Percentiles rank a stretch among this genome's conserved stretches.
These are phyloP conservation scores for Naganishia sp. DNA, from an alignment of 1,284 basidiomycete species.

Conservation along the genomic window DNA sequence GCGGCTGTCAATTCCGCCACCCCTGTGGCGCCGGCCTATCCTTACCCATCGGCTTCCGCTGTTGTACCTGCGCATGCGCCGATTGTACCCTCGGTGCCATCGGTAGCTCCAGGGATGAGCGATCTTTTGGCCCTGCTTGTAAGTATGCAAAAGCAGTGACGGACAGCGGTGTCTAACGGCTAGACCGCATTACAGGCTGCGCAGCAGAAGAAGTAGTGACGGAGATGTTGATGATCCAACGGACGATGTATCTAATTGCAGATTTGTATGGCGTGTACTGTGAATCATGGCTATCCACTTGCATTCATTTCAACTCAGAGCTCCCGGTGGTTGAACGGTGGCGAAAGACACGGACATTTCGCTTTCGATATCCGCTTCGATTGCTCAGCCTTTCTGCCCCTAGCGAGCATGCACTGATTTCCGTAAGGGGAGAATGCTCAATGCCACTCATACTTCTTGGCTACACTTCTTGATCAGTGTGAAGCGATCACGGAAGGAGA, in stretches of 20 bases:
- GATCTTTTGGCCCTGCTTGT: slow-evolving; percentile 44
- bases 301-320: no score
- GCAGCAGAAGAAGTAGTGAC: slow-evolving; percentile 25
- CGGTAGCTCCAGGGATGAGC: slow-evolving; percentile 37
- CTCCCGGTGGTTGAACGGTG: background rate
- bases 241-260: no score
- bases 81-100: slow-evolving; percentile 55
- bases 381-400: background rate
- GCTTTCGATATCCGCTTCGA: background rate
- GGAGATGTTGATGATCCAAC: no score
- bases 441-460: background rate
- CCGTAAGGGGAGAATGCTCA: no score
- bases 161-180: background rate
- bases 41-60: slow-evolving; percentile 26
- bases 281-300: no score
- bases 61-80: slow-evolving; percentile 52
- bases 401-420: background rate
- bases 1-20: slow-evolving; percentile 12
- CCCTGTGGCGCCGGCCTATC: slow-evolving; percentile 1
- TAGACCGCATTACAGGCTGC: slow-evolving; percentile 16
- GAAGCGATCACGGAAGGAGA: no score
- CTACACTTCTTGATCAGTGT: no score
- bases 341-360: slow-evolving; percentile 6
- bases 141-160: slow-evolving; percentile 14
- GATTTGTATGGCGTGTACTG: no score